These are phyloP conservation scores for Rhipidocladum racemiflorum DNA, from an alignment of 176 grass and related monocot genomes.

Conservation along the genomic window DNA sequence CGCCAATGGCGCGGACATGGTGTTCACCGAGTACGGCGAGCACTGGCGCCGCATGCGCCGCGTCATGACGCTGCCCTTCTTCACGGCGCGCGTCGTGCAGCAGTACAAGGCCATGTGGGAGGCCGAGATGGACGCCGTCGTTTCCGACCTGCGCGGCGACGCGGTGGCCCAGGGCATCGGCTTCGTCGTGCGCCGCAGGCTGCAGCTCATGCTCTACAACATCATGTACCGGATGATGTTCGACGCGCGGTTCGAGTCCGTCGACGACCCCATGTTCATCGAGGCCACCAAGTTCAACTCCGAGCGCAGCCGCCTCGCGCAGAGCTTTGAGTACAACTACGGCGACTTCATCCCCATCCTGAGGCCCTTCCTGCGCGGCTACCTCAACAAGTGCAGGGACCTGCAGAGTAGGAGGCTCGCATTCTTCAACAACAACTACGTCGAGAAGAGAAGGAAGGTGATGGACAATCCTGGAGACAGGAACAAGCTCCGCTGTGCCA, in stretches of 20 bases:
- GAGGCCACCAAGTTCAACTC: conserved; percentile 57
- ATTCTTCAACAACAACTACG: conserved; percentile 75
- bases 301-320: conserved; percentile 78
- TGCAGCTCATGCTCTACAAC: conserved; percentile 96
- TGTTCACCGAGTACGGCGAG: conserved; percentile 93
- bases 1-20: conserved; percentile 70
- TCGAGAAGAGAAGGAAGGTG: conserved; percentile 46
- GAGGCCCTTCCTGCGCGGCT: conserved; percentile 66
- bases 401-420: conserved; percentile 53
- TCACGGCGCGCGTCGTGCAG: conserved; percentile 68
- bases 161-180: neutral
- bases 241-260: conserved; percentile 55
- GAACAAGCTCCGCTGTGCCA: conserved; percentile 34
- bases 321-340: conserved; percentile 99
- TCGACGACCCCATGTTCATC: conserved; percentile 72
- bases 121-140: conserved; percentile 47
- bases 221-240: conserved; percentile 98
- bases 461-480: conserved; percentile 16
- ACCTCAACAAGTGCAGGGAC: conserved; percentile 68
- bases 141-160: conserved; percentile 13
- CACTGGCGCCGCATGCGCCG: conserved; percentile 95
- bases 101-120: conserved; percentile 73
- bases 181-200: conserved; percentile 52
- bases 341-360: conserved; percentile 92
- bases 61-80: conserved; percentile 94